A percentile compares a stretch with the other conserved stretches of the same genome.
Evolutionary conservation across 106 monocot genomes (phyloP).

Genomic region (Cymbidium sinense): DNA sequence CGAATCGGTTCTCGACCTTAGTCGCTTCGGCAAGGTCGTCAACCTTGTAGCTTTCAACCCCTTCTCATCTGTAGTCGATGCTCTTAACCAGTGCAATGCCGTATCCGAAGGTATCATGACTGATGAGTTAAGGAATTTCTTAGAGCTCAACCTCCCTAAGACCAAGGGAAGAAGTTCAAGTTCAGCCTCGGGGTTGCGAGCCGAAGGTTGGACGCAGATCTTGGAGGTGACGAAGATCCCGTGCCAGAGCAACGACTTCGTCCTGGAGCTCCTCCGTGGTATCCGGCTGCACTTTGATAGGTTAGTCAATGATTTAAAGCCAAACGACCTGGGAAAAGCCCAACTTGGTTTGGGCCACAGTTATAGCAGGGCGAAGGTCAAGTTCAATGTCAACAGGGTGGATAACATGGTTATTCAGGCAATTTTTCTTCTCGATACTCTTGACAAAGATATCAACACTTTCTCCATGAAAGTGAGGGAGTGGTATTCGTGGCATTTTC

Average conservation of each 20-base stretch:
- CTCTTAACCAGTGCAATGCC: slow-evolving; percentile 92
- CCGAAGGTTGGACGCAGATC: slow-evolving; percentile 84
- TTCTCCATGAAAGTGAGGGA: slow-evolving; percentile 99
- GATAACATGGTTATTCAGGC: slow-evolving; percentile 99
- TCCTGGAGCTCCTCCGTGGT: slow-evolving; percentile 78
- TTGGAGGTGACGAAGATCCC: slow-evolving; percentile 73
- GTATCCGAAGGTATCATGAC: slow-evolving; percentile 91
- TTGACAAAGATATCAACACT: slow-evolving; percentile 92
- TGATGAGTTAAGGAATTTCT: slow-evolving; percentile 74
- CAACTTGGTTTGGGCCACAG: slow-evolving; percentile 60
- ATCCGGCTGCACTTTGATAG: slow-evolving; percentile 74
- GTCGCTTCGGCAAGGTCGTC: slow-evolving; percentile 77
- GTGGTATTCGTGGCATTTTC: slow-evolving; percentile 96
- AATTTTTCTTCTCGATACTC: slow-evolving; percentile 82
- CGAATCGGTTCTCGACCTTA: slow-evolving; percentile 65
- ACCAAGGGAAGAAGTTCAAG: slow-evolving; percentile 59
- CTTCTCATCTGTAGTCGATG: slow-evolving; percentile 81
- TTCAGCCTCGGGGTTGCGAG: slow-evolving; percentile 78
- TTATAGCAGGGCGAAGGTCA: slow-evolving; percentile 58
- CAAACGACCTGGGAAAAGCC: slow-evolving; percentile 75
- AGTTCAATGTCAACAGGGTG: slow-evolving; percentile 95
- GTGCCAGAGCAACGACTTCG: slow-evolving; percentile 81
- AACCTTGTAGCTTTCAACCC: slow-evolving; percentile 74
- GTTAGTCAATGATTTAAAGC: slow-evolving; percentile 81
- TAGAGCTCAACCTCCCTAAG: slow-evolving; percentile 73